phyloP scores from a whole-genome alignment of 345 rosid species.

The Cardamine occulta region DNA sequence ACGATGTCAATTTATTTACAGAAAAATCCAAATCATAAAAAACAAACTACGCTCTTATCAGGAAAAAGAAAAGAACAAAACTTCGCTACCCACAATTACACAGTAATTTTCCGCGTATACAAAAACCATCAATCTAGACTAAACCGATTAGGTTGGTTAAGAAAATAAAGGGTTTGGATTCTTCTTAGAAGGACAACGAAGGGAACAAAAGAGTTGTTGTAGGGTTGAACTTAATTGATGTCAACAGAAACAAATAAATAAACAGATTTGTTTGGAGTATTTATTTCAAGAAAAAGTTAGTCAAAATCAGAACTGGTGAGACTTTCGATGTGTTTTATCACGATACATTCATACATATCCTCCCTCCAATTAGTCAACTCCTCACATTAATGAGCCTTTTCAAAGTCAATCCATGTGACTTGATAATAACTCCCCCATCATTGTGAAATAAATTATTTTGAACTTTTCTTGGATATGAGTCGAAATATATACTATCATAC shows the following conservation, averaged over 20 bases:
- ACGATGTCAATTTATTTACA: background rate
- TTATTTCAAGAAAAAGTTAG: slow-evolving; percentile 11
- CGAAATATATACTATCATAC: background rate
- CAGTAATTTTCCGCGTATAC: background rate
- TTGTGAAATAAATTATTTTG: background rate
- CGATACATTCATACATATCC: slow-evolving; percentile 30
- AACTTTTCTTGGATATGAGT: background rate
- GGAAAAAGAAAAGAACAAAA: background rate
- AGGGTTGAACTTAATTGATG: slow-evolving; percentile 43
- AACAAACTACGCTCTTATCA: background rate
- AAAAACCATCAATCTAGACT: background rate
- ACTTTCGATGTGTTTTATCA: slow-evolving; percentile 30
- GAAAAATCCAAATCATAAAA: background rate
- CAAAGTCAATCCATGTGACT: slow-evolving; percentile 38
- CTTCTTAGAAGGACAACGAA: slow-evolving; percentile 1
- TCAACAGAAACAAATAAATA: slow-evolving; percentile 24
- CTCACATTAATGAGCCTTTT: slow-evolving; percentile 34
- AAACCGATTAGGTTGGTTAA: slow-evolving; percentile 13
- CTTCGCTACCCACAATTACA: background rate
- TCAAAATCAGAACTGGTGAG: slow-evolving; percentile 37
- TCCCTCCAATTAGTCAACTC: slow-evolving; percentile 35
- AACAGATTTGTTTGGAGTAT: background rate
- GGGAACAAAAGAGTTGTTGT: slow-evolving; percentile 42
- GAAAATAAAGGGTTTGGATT: slow-evolving; percentile 21
- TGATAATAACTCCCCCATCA: slow-evolving; percentile 18